Conservation (phyloP, 75 land plant genomes). For the Pseudotsuga menziesii region DNA sequence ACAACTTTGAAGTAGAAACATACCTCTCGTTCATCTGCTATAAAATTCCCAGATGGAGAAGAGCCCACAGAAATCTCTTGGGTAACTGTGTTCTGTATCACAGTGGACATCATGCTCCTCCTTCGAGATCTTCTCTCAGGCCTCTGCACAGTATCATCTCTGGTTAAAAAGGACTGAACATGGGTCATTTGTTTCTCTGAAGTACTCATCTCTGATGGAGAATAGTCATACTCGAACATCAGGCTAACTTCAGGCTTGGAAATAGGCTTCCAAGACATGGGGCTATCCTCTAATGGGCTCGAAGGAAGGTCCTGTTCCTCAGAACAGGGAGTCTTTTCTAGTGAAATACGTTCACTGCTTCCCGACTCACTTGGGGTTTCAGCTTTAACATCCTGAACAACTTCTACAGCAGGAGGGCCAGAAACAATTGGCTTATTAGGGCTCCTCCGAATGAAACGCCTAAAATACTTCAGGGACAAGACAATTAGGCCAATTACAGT, state of each 20-base stretch:
- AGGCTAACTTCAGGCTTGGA: not conserved
- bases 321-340: not conserved
- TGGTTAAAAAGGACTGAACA: not conserved
- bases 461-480: no score
- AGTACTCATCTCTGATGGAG: not conserved
- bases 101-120: not conserved
- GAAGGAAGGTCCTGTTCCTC: no score
- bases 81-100: not conserved
- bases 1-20: no score
- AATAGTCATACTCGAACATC: not conserved
- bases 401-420: no score
- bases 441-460: no score
- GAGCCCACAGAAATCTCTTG: not conserved
- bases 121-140: not conserved
- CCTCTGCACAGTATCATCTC: not conserved
- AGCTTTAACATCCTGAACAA: no score
- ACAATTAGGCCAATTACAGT: no score
- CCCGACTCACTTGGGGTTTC: no score
- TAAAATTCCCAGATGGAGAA: not conserved
- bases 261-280: not conserved
- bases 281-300: not conserved
- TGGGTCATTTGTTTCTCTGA: not conserved
- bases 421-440: no score
- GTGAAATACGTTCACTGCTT: no score
- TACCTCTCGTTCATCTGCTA: not conserved